Conservation (phyloP, 2,329 filamentous ascomycete genomes). For the Trichoderma atroviride region DNA sequence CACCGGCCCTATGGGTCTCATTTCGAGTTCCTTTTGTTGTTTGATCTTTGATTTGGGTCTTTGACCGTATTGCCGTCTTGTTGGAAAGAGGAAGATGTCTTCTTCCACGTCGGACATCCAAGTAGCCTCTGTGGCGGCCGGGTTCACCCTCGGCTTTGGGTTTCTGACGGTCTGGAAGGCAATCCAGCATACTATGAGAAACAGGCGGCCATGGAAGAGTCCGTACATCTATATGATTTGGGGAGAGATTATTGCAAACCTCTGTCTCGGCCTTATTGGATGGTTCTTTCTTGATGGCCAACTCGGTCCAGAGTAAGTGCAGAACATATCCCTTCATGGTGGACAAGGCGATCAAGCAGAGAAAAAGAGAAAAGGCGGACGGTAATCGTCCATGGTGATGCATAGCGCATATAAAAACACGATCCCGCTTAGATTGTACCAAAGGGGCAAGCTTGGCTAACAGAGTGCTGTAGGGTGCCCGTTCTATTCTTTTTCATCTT, state of each 20-base stretch:
- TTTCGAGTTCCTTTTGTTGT: background rate
- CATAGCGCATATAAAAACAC: no score
- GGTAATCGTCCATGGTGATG: background rate
- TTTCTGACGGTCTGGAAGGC: conserved; percentile 20
- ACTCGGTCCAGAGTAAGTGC: conserved; percentile 27
- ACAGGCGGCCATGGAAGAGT: conserved; percentile 28
- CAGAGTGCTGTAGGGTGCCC: background rate
- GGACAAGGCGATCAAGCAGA: background rate
- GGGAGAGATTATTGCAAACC: conserved; percentile 33
- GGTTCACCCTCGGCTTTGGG: conserved; percentile 17
- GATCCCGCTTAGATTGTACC: background rate
- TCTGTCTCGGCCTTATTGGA: conserved; percentile 34
- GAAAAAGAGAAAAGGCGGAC: background rate
- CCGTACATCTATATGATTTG: conserved; percentile 37
- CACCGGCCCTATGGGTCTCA: background rate
- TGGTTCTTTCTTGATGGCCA: conserved; percentile 33
- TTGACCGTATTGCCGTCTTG: background rate
- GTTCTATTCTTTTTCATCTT: conserved; percentile 24
- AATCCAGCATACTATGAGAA: conserved; percentile 8
- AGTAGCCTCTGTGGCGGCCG: conserved; percentile 15
- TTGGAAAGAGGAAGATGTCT: background rate
- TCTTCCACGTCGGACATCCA: conserved; percentile 15
- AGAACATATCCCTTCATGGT: background rate
- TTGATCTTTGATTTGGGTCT: background rate
- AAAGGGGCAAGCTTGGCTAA: background rate